These are phyloP conservation scores for Trichoderma gracile DNA, from an alignment of 2,329 filamentous ascomycete species.

Conservation along the genomic window DNA sequence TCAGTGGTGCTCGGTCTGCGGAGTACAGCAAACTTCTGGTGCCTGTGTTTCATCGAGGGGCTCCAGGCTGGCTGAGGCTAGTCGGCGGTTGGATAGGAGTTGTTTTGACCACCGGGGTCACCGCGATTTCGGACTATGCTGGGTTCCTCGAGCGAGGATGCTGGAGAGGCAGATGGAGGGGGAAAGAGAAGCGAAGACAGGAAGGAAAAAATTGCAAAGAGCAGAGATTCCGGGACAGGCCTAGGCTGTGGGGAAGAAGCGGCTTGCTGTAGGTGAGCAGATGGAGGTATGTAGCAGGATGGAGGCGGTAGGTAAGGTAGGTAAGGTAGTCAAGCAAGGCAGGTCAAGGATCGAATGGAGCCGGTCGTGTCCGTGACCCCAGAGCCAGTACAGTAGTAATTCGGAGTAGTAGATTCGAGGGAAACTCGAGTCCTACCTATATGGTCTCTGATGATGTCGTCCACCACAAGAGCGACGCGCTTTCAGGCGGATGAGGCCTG, in stretches of 20 bases:
- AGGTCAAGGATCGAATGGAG: neutral
- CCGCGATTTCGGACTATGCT: constrained; percentile 5
- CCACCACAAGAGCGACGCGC: neutral
- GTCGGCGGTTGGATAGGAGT: constrained; percentile 23
- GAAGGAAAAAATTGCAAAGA: neutral
- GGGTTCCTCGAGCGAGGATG: neutral
- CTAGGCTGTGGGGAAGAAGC: constrained; percentile 22
- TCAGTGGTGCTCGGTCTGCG: constrained; percentile 27
- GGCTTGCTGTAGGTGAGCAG: constrained; percentile 5
- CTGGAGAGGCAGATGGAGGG: neutral
- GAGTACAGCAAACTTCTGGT: constrained; percentile 25
- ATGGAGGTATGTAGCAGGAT: too few relatives aligned
- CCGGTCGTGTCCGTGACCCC: neutral
- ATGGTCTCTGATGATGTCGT: neutral
- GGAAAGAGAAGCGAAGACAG: neutral
- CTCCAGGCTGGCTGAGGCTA: constrained; percentile 27
- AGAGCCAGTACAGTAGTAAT: too few relatives aligned
- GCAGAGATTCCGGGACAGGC: constrained; percentile 1
- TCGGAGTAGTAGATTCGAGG: neutral
- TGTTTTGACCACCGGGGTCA: neutral
- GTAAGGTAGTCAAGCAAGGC: too few relatives aligned
- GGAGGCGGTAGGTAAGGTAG: too few relatives aligned
- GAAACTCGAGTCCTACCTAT: too few relatives aligned
- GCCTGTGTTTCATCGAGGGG: constrained; percentile 34
- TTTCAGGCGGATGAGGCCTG: neutral